Conservation (phyloP, 768 basidiomycete genomes). For the Boletus speciosus region DNA sequence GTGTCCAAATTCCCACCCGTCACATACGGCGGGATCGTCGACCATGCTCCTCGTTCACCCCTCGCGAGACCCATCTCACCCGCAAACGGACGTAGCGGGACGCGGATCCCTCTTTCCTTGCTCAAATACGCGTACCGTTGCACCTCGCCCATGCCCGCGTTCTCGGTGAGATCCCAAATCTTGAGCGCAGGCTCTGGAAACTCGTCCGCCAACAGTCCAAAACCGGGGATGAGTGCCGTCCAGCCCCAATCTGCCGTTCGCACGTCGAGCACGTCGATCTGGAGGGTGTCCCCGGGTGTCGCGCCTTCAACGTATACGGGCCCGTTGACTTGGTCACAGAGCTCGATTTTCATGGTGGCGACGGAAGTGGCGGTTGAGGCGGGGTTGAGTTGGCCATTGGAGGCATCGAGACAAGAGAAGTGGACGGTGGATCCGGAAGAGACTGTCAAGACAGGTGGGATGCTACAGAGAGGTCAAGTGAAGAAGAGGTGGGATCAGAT, state of each 20-base stretch:
- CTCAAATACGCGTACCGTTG: conserved; percentile 47
- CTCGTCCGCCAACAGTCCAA: conserved; percentile 56
- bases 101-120: conserved; percentile 42
- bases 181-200: conserved; percentile 49
- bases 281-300: conserved; percentile 53
- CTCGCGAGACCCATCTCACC: conserved; percentile 65
- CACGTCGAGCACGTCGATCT: conserved; percentile 55
- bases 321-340: conserved; percentile 58
- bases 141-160: conserved; percentile 18
- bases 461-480: conserved; percentile 31
- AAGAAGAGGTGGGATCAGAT: not conserved
- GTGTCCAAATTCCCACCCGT: conserved; percentile 66
- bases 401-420: conserved; percentile 63
- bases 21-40: conserved; percentile 59
- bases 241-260: conserved; percentile 59
- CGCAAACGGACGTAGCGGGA: conserved; percentile 55
- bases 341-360: conserved; percentile 41
- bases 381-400: conserved; percentile 55
- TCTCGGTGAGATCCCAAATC: conserved; percentile 47
- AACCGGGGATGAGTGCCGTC: conserved; percentile 57
- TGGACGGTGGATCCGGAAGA: conserved; percentile 52
- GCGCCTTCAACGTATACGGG: conserved; percentile 54
- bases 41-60: conserved; percentile 47
- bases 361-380: conserved; percentile 38
- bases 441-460: conserved; percentile 47